A percentile compares a stretch with the other conserved stretches of the same genome.
Evolutionary conservation across 441 rosid genomes (phyloP).

Genomic region (Croton laevigatus): DNA sequence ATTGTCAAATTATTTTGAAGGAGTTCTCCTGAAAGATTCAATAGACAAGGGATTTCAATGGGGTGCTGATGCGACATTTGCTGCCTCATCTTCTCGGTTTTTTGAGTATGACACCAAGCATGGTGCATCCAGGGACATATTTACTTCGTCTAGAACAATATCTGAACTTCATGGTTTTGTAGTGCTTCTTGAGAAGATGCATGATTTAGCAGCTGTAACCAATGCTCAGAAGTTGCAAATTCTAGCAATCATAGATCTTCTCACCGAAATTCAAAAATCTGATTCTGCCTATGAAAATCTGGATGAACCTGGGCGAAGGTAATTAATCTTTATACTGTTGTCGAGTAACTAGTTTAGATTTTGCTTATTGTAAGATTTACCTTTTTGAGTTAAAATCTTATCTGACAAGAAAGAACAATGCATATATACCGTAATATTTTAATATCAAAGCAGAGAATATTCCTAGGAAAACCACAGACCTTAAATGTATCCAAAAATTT

Average conservation of each 20-base stretch:
- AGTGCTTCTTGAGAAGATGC: constrained; percentile 55
- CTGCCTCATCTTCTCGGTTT: constrained; percentile 43
- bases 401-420: background rate
- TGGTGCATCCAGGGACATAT: constrained; percentile 35
- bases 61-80: constrained; percentile 52
- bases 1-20: constrained; percentile 73
- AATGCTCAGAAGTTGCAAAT: constrained; percentile 61
- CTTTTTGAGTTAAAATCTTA: background rate
- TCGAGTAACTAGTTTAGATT: constrained; percentile 12
- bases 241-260: constrained; percentile 72
- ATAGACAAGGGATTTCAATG: constrained; percentile 51
- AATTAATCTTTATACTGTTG: constrained; percentile 14
- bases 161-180: constrained; percentile 50
- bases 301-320: constrained; percentile 93
- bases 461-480: background rate
- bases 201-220: constrained; percentile 42
- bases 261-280: constrained; percentile 64
- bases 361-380: constrained; percentile 4
- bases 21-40: constrained; percentile 48
- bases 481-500: background rate
- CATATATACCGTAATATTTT: background rate
- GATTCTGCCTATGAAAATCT: constrained; percentile 76
- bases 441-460: background rate
- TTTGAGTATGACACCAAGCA: constrained; percentile 36
- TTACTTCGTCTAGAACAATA: constrained; percentile 43